Evolutionary conservation across 768 basidiomycete species (phyloP).

Genomic region (Rhodotorula kratochvilovae): DNA sequence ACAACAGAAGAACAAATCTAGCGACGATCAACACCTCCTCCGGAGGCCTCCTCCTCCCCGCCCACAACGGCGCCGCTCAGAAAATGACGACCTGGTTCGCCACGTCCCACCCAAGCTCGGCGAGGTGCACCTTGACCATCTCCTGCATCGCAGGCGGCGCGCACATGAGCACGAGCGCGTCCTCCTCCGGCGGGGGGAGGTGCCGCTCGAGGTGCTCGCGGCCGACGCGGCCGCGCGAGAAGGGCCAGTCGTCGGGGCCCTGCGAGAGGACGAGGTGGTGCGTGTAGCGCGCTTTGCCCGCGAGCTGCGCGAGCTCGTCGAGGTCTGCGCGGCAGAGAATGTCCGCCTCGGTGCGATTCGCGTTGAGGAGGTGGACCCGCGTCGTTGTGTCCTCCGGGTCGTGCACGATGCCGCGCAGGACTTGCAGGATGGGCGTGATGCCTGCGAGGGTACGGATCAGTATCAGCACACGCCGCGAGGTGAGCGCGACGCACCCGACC

Average conservation of each 20-base stretch:
- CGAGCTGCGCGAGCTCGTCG: constrained; percentile 47
- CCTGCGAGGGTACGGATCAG: constrained; percentile 42
- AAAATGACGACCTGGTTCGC: constrained; percentile 48
- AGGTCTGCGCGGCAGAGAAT: constrained; percentile 57
- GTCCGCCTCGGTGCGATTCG: constrained; percentile 54
- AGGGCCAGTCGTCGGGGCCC: constrained; percentile 50
- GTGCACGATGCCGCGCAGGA: constrained; percentile 54
- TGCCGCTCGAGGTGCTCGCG: constrained; percentile 49
- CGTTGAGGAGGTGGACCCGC: constrained; percentile 54
- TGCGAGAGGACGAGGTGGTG: constrained; percentile 54
- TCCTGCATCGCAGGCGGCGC: constrained; percentile 52
- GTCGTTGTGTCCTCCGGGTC: constrained; percentile 50
- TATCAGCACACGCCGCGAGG: background rate
- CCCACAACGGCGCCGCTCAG: constrained; percentile 9
- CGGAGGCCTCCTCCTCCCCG: too few species aligned
- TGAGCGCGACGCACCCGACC: constrained; percentile 52
- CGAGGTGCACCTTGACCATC: constrained; percentile 44
- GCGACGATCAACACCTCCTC: too few species aligned
- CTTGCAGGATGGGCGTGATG: constrained; percentile 60
- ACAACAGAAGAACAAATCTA: background rate
- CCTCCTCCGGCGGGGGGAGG: constrained; percentile 51
- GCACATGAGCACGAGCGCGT: constrained; percentile 54
- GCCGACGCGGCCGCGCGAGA: constrained; percentile 52
- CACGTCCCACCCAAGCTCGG: constrained; percentile 49
- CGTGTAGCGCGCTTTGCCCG: constrained; percentile 45